phyloP scores from a whole-genome alignment of 2,329 filamentous ascomycete species.

The Botrytis byssoidea region DNA sequence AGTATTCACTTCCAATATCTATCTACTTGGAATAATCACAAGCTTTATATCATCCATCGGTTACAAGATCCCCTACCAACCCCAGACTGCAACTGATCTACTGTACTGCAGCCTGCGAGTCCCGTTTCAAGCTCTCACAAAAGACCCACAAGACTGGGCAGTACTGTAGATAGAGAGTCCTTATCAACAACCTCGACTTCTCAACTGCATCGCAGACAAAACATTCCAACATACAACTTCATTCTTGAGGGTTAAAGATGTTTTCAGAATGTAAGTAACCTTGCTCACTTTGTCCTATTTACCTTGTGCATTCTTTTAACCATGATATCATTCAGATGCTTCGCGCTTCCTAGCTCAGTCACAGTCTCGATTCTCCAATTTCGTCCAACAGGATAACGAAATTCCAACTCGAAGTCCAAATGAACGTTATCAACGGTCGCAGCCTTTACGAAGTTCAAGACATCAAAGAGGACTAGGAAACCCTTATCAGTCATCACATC shows the following conservation, averaged over 20 bases:
- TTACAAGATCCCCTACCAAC: background rate
- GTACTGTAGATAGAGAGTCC: background rate
- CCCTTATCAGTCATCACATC: constrained; percentile 77
- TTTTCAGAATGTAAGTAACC: constrained; percentile 39
- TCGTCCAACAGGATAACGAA: constrained; percentile 56
- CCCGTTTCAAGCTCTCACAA: background rate
- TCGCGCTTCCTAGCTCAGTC: constrained; percentile 96
- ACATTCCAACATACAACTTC: background rate
- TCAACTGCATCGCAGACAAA: constrained; percentile 12
- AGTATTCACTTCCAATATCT: background rate
- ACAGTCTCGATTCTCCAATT: constrained; percentile 79
- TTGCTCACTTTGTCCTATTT: background rate
- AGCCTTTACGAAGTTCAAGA: constrained; percentile 31
- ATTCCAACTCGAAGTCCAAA: constrained; percentile 39
- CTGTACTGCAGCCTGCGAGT: background rate
- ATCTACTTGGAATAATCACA: background rate
- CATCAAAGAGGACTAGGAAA: constrained; percentile 53
- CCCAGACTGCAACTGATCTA: constrained; percentile 5
- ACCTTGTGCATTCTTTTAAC: constrained; percentile 20
- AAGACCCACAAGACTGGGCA: constrained; percentile 8
- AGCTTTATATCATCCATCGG: constrained; percentile 8
- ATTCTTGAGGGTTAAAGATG: constrained; percentile 30
- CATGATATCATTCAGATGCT: constrained; percentile 58
- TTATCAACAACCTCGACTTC: constrained; percentile 17
- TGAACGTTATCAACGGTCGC: constrained; percentile 35